Evolutionary conservation across 306 rosid genomes (phyloP).

Genomic region (Abrus precatorius): DNA sequence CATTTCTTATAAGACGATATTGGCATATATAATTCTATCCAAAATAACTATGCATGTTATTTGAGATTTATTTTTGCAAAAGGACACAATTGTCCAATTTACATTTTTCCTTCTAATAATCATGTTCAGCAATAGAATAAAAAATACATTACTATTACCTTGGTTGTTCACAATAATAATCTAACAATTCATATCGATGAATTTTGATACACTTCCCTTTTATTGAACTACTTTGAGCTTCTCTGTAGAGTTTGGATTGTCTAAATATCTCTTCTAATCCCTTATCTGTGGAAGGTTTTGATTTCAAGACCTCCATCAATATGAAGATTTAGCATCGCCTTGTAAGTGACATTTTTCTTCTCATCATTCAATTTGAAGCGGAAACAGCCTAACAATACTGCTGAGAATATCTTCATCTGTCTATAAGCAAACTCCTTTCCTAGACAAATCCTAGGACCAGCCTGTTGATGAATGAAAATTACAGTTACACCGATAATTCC

Average conservation of each 20-base stretch:
- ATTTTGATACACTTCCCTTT: not conserved
- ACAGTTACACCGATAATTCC: not conserved
- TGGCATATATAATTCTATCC: too few species aligned
- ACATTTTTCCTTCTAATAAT: too few species aligned
- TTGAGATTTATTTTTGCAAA: too few species aligned
- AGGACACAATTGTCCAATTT: too few species aligned
- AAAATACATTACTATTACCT: not conserved
- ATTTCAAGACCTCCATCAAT: conserved; percentile 79
- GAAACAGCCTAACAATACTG: conserved; percentile 66
- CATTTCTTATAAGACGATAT: too few species aligned
- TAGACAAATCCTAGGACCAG: conserved; percentile 83
- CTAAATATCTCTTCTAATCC: conserved; percentile 34
- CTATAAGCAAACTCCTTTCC: conserved; percentile 93
- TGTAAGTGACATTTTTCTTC: conserved; percentile 65
- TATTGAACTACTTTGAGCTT: conserved; percentile 22
- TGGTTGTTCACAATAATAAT: too few species aligned
- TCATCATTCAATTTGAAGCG: conserved; percentile 70
- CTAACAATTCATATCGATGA: not conserved
- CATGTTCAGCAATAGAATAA: not conserved
- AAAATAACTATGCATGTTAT: too few species aligned
- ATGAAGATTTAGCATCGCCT: conserved; percentile 84
- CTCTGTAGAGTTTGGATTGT: conserved; percentile 5
- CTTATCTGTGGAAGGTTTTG: conserved; percentile 57
- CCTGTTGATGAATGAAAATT: conserved; percentile 58
- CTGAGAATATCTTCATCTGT: conserved; percentile 84